A percentile compares a stretch with the other conserved stretches of the same genome.
Evolutionary conservation across 2,329 filamentous ascomycete species (phyloP).

Genomic region (Exserohilum turcica): DNA sequence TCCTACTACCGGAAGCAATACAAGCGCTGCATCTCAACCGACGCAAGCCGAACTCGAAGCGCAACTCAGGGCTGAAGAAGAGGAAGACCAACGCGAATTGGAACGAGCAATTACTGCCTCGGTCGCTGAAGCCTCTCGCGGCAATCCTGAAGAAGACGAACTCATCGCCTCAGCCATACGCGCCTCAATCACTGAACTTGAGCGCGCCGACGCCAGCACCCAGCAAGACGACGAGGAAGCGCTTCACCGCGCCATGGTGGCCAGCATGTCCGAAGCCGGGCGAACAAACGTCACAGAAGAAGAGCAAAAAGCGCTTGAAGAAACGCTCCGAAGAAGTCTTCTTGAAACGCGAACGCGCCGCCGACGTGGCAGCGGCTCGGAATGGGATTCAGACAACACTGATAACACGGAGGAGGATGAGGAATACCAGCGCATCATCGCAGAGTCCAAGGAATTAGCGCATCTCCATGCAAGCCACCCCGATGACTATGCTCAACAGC

Average conservation of each 20-base stretch:
- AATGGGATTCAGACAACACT: conserved; percentile 33
- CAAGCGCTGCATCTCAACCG: conserved; percentile 15
- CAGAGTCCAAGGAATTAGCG: conserved; percentile 40
- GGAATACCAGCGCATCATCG: conserved; percentile 44
- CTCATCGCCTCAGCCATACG: conserved; percentile 75
- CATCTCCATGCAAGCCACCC: conserved; percentile 31
- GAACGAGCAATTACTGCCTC: conserved; percentile 70
- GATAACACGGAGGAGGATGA: conserved; percentile 45
- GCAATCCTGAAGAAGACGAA: conserved; percentile 71
- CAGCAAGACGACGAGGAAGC: conserved; percentile 54
- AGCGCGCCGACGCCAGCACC: conserved; percentile 39
- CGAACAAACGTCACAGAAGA: conserved; percentile 39
- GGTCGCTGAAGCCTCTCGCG: conserved; percentile 71
- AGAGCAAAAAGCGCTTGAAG: conserved; percentile 51
- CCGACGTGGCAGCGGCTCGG: conserved; percentile 27
- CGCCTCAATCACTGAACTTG: conserved; percentile 68
- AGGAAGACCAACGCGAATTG: conserved; percentile 63
- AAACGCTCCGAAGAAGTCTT: conserved; percentile 52
- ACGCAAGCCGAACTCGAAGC: conserved; percentile 22
- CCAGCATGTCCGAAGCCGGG: conserved; percentile 55
- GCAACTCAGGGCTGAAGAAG: conserved; percentile 34
- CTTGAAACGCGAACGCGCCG: conserved; percentile 45
- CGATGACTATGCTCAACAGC: conserved; percentile 17
- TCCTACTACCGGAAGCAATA: conserved; percentile 30
- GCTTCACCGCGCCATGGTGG: conserved; percentile 57